Base-by-base conservation (phyloP, 2,329 filamentous ascomycete species). In the Arthrobotrys sphaeroides region DNA sequence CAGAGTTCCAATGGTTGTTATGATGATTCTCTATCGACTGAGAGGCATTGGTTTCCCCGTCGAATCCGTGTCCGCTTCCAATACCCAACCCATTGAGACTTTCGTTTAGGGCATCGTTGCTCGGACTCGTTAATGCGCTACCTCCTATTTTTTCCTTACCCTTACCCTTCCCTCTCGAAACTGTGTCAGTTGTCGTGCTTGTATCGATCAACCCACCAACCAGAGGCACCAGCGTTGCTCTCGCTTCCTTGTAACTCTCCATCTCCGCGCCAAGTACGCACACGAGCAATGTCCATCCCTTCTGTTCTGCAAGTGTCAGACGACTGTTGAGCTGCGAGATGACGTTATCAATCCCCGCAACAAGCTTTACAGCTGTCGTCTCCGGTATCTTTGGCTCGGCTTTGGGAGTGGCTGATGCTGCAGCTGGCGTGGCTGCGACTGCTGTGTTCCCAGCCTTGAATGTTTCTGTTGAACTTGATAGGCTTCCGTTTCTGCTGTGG, bases 221-320 rank as follows among this genome's bases (percentile, higher is more conserved):
- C 45, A 74, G 28, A 9, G 70, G 70, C 22, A 65, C 33, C 59
- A 76, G 31, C 24, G 73, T 53, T 5, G 47, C 59, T 45, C 59
- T 69, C 3, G 73, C 89, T 79, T 90, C 87, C 40, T 83, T 84
- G 76, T 91, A 89, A 2, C 90, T 89, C 73, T 90, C 89, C 1
- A 91, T 80, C 81, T 92, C 91, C 0, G 91, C 91, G 0, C 91
- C 90, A 31, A 94, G 88, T 6, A 90, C 90, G 61, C 88, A 91
- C 2, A 93, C 89, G n/a, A 94, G 84, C 10, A 94, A 83, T 68
- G 90, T 93, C 91, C 91, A 94, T n/a, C 86, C 85, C 68, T 87
- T 87, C 0, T 85, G 83, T 75, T 91, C 87, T 0, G 89, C 89
- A 1, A 86, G 80, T 0, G 84, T 83, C 31, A 89, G 79, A n/a